These are phyloP conservation scores for Plasmodium sp. DNA, from an alignment of 169 alveolate species.

Conservation along the genomic window DNA sequence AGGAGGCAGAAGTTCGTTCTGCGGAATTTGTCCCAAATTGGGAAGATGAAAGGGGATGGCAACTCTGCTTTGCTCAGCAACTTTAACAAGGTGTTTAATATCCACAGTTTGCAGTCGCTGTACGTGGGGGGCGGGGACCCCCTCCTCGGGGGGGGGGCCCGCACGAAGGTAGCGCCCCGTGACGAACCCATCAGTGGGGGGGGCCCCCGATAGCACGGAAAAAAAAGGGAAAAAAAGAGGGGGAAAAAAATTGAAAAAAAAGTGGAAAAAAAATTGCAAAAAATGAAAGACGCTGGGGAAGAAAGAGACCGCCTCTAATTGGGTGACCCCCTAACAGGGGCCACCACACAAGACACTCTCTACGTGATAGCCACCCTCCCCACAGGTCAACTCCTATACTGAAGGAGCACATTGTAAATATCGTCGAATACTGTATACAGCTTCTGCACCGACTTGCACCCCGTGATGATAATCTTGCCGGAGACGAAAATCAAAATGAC, in stretches of 20 bases:
- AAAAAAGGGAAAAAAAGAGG: neutral
- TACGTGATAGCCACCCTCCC: neutral
- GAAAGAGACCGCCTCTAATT: neutral
- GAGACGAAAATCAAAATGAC: conserved; percentile 97
- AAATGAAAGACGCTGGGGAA: neutral
- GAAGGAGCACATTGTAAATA: conserved; percentile 91
- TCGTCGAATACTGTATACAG: conserved; percentile 91
- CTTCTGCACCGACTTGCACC: conserved; percentile 95
- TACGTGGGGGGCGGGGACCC: conserved; percentile 49
- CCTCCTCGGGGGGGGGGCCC: neutral
- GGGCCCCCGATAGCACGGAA: neutral
- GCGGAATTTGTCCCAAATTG: neutral
- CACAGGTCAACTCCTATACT: conserved; percentile 85
- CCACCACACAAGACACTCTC: too few species aligned
- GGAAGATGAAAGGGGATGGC: neutral
- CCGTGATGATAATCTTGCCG: conserved; percentile 99
- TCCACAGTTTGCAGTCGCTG: conserved; percentile 31
- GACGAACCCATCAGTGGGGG: neutral
- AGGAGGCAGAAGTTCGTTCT: conserved; percentile 51
- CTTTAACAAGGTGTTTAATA: conserved; percentile 31
- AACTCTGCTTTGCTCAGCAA: conserved; percentile 11
- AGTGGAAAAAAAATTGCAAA: neutral
- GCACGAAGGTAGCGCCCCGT: neutral
- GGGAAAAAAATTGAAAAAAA: neutral
- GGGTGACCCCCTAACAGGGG: neutral